A percentile compares a stretch with the other conserved stretches of the same genome.
Conservation (phyloP, 371 early-diverging fungal species). For the Umbelopsis sp. region DNA sequence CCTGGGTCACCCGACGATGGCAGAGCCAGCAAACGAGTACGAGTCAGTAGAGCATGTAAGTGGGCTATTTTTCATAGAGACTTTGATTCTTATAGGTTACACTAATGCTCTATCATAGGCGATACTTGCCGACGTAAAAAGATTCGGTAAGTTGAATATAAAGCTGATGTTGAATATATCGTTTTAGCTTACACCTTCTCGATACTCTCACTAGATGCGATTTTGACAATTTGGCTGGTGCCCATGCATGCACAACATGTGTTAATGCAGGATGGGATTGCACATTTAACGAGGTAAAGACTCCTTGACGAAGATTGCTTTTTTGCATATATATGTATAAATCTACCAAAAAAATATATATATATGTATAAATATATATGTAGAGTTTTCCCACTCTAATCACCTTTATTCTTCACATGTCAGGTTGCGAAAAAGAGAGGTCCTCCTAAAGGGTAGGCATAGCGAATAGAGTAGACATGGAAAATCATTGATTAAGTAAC, state of each 20-base stretch:
- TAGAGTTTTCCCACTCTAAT: background rate
- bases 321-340: no score
- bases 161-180: background rate
- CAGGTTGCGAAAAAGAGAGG: constrained; percentile 51
- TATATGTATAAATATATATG: no score
- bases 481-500: no score
- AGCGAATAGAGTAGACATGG: no score
- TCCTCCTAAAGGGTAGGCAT: constrained; percentile 51
- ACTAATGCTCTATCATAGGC: constrained; percentile 16
- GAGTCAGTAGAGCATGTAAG: constrained; percentile 21
- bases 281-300: constrained; percentile 33
- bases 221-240: constrained; percentile 16
- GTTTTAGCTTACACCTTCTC: background rate
- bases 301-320: background rate
- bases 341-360: no score
- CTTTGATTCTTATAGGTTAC: background rate
- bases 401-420: background rate
- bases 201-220: constrained; percentile 23
- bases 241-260: constrained; percentile 26
- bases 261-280: constrained; percentile 27
- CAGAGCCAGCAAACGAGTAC: constrained; percentile 14
- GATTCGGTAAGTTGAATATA: constrained; percentile 23
- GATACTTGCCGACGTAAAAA: constrained; percentile 39
- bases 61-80: background rate
- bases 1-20: background rate